Base-by-base conservation (phyloP, 768 basidiomycete species). In the Lentinula edodes region DNA sequence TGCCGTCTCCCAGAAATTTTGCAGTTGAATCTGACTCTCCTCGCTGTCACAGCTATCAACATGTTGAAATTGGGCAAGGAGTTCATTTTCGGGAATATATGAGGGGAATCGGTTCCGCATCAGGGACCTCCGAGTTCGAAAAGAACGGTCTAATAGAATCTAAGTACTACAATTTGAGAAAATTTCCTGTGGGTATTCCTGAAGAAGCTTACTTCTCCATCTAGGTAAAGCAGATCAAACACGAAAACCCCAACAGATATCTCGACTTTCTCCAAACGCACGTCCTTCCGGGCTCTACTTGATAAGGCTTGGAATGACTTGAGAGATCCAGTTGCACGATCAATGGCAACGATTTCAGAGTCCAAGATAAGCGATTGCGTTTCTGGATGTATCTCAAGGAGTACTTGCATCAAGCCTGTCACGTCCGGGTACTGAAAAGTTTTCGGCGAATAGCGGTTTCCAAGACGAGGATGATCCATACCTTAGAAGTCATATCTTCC, bases 401-500 rank as follows among this genome's bases (percentile, higher is more conserved):
- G n/a, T 20, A 15, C 20, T 58, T 76, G 32, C 69, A 67, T 28
- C 80, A 93, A 75, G 23, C 76, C 76, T 62, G 85, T 77, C 52
- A 94, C 80, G 73, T 95, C 93, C 6, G 93, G 93, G 72, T 95
- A 95, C 90, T 92, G 64, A 20, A 43, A 62, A 56, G 58, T 56
- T 64, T 51, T 36, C 54, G 52, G 62, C 63, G 42, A 46, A 46
- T 52, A 35, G 36, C 38, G 41, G 56, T 45, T 13, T 34, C 32
- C 18, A 53, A 52, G 53, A 42, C 20, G 50, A 48, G 46, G n/a
- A 20, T 48, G 23, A 48, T 48, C 18, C n/a, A 45, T 69, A 84
- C 90, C 79, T 96, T 95, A 62, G 85, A 84, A 1, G 92, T 94
- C 94, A 95, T 95, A 67, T 94, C 87, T 74, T 95, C 93, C 36